Conservation (phyloP, 371 early-diverging fungal genomes). For the Mortierella sp. region DNA sequence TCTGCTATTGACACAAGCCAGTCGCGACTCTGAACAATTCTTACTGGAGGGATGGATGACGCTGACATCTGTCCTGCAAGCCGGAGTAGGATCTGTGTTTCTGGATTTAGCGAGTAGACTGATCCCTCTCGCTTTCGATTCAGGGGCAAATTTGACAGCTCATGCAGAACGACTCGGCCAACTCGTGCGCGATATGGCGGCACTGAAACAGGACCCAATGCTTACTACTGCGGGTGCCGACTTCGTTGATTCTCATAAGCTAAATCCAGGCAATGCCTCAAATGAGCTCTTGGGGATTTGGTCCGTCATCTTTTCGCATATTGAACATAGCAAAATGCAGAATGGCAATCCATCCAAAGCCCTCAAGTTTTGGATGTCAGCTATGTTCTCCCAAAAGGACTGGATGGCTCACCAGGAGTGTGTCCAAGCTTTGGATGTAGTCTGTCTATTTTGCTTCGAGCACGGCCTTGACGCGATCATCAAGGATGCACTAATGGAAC, state of each 20-base stretch:
- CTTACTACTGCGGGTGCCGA: constrained; percentile 44
- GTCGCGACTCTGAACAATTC: constrained; percentile 67
- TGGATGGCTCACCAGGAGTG: constrained; percentile 49
- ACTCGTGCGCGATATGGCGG: constrained; percentile 36
- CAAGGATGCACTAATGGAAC: constrained; percentile 39
- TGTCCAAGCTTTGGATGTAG: constrained; percentile 37
- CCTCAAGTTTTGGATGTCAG: constrained; percentile 42
- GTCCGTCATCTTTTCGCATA: constrained; percentile 23
- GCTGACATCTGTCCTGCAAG: constrained; percentile 57
- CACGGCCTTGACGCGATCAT: constrained; percentile 26
- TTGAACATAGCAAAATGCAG: background rate
- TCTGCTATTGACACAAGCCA: constrained; percentile 63
- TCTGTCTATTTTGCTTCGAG: constrained; percentile 35
- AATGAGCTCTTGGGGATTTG: constrained; percentile 23
- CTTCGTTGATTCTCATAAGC: constrained; percentile 3
- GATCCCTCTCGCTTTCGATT: constrained; percentile 51
- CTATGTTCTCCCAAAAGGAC: constrained; percentile 44
- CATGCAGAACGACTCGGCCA: constrained; percentile 59
- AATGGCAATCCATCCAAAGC: constrained; percentile 3
- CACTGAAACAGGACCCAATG: constrained; percentile 62
- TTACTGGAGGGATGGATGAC: constrained; percentile 68
- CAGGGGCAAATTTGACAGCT: constrained; percentile 53
- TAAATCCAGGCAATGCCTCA: constrained; percentile 2
- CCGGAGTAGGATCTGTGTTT: constrained; percentile 58
- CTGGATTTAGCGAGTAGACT: constrained; percentile 22